Evolutionary conservation across 768 basidiomycete genomes (phyloP).

Genomic region (Russula sp.): DNA sequence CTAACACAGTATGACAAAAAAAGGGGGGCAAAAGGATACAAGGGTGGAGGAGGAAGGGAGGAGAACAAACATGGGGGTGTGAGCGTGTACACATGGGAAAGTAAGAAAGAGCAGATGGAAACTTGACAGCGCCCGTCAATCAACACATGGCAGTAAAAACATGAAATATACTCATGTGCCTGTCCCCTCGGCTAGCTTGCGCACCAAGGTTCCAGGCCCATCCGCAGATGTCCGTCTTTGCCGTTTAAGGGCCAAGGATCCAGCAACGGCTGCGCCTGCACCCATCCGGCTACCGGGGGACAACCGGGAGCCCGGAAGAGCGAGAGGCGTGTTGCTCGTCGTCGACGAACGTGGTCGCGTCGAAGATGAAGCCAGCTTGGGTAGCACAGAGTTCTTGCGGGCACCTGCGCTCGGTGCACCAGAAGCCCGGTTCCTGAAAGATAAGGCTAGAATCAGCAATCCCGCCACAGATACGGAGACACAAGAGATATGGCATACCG

Average conservation of each 20-base stretch:
- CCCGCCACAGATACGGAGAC: neutral
- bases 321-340: conserved; percentile 54
- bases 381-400: conserved; percentile 59
- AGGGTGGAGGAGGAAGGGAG: neutral
- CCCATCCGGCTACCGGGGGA: conserved; percentile 38
- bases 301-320: conserved; percentile 43
- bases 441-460: conserved; percentile 23
- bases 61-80: conserved; percentile 15
- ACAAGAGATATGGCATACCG: conserved; percentile 46
- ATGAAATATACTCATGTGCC: conserved; percentile 14
- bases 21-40: conserved; percentile 13
- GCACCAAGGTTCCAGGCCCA: conserved; percentile 21
- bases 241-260: conserved; percentile 59
- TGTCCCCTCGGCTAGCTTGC: conserved; percentile 23
- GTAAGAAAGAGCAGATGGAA: neutral
- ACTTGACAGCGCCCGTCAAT: conserved; percentile 5
- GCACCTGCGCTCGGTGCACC: conserved; percentile 64
- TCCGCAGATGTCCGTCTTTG: conserved; percentile 68
- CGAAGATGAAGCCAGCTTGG: conserved; percentile 74
- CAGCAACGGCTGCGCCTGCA: conserved; percentile 31
- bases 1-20: conserved; percentile 11
- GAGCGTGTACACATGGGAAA: conserved; percentile 8
- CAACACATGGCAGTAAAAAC: conserved; percentile 7
- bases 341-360: conserved; percentile 70
- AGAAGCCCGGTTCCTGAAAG: conserved; percentile 71